These are phyloP conservation scores for Corynascus novoguineensis DNA, from an alignment of 495 filamentous ascomycete genomes.

Conservation along the genomic window DNA sequence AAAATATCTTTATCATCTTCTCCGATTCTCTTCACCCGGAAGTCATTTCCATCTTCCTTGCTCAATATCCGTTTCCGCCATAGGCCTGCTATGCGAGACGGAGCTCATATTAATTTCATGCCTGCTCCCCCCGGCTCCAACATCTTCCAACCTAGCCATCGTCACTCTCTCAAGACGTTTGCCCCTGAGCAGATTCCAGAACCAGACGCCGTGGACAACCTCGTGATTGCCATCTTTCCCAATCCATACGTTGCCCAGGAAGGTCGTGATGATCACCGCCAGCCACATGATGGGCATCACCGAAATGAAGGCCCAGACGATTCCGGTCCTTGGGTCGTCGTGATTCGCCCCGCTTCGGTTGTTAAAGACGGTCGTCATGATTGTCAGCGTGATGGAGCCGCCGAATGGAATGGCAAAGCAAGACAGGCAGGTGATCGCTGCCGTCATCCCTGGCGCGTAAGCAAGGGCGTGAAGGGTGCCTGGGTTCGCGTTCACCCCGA, in stretches of 20 bases:
- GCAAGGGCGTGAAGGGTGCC: constrained; percentile 47
- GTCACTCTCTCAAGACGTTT: constrained; percentile 25
- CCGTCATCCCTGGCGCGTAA: constrained; percentile 47
- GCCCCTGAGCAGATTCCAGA: constrained; percentile 22
- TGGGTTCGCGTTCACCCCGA: constrained; percentile 43
- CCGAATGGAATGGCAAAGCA: constrained; percentile 51
- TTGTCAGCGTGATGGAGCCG: constrained; percentile 51
- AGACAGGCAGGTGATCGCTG: constrained; percentile 48
- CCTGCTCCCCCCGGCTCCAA: background rate
- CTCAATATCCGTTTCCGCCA: background rate
- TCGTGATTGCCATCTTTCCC: constrained; percentile 21
- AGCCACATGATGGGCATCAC: constrained; percentile 49
- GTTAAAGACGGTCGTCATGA: constrained; percentile 58
- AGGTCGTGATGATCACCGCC: constrained; percentile 37
- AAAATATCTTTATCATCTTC: too few relatives aligned
- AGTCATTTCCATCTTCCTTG: background rate
- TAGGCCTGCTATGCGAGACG: background rate
- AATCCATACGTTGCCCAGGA: constrained; percentile 54
- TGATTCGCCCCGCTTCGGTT: constrained; percentile 35
- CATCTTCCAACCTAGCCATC: constrained; percentile 19
- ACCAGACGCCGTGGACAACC: constrained; percentile 20
- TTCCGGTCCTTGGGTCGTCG: constrained; percentile 36
- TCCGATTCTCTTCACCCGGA: too few relatives aligned
- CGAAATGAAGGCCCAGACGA: constrained; percentile 52
- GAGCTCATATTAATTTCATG: background rate